These are phyloP conservation scores for Wallacemonas sp. DNA, from an alignment of 208 protist genomes.

Conservation along the genomic window DNA sequence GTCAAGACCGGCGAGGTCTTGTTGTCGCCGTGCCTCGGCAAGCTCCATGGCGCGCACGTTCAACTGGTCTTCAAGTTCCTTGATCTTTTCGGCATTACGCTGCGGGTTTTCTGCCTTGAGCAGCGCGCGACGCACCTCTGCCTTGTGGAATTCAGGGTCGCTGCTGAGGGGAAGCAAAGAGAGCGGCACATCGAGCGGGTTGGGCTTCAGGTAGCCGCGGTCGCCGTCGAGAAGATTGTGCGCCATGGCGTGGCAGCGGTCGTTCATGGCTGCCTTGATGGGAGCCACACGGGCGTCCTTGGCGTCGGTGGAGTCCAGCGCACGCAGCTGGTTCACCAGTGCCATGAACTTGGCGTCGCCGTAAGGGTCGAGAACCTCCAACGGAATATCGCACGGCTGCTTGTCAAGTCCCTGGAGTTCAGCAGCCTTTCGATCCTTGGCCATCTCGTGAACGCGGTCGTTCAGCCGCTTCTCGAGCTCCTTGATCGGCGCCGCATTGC, in stretches of 20 bases:
- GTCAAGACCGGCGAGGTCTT: constrained; percentile 38
- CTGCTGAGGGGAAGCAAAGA: constrained; percentile 35
- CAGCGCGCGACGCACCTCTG: constrained; percentile 48
- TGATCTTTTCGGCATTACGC: constrained; percentile 43
- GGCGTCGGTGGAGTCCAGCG: constrained; percentile 18
- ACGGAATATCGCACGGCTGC: constrained; percentile 40
- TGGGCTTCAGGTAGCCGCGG: constrained; percentile 44
- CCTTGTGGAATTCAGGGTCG: constrained; percentile 48
- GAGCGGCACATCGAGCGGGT: constrained; percentile 48
- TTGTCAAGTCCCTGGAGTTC: constrained; percentile 41
- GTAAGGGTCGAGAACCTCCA: constrained; percentile 42
- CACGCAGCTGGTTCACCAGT: constrained; percentile 32
- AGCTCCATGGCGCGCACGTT: constrained; percentile 58
- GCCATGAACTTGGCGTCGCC: constrained; percentile 30
- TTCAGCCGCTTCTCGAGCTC: constrained; percentile 40
- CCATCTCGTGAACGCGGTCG: constrained; percentile 26
- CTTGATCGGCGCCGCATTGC: constrained; percentile 23
- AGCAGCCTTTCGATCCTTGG: constrained; percentile 22
- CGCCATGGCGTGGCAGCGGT: constrained; percentile 38
- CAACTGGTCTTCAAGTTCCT: constrained; percentile 54
- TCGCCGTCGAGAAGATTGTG: constrained; percentile 33
- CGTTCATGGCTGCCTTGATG: constrained; percentile 48
- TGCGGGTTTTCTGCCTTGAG: constrained; percentile 36
- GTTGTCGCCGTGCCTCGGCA: constrained; percentile 25
- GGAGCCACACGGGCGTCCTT: constrained; percentile 14